Conservation (phyloP, 116 monocot genomes). For the Cymodocea nodosa region DNA sequence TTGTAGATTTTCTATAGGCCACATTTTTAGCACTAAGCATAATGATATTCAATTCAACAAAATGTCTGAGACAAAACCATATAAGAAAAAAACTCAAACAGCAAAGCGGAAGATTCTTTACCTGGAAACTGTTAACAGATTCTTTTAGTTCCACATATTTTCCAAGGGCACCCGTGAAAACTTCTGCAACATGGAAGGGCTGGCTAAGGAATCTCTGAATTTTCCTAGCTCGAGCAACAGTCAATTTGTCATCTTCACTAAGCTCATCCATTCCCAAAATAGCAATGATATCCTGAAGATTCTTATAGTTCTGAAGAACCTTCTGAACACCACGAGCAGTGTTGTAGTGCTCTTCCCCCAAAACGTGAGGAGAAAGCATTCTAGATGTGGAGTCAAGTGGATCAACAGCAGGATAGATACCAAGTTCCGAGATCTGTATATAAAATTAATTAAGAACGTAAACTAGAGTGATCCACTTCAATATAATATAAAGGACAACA, state of each 20-base stretch:
- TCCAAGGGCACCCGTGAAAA: conserved; percentile 80
- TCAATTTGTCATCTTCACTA: conserved; percentile 79
- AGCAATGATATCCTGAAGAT: conserved; percentile 86
- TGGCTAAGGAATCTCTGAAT: conserved; percentile 75
- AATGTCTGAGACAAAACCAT: too few species aligned
- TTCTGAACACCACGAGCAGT: conserved; percentile 84
- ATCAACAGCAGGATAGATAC: conserved; percentile 81
- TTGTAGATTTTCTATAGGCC: too few species aligned
- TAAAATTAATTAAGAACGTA: neutral
- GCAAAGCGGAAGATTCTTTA: too few species aligned
- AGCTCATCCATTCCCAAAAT: conserved; percentile 90
- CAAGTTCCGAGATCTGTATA: conserved; percentile 63
- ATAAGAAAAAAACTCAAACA: too few species aligned
- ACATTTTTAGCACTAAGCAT: too few species aligned
- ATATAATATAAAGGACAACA: neutral
- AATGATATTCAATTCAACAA: too few species aligned
- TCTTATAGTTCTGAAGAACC: conserved; percentile 89
- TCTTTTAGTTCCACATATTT: conserved; percentile 80
- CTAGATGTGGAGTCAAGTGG: conserved; percentile 85
- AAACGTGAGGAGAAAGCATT: conserved; percentile 79
- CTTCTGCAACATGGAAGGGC: conserved; percentile 86
- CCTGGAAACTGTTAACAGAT: conserved; percentile 73
- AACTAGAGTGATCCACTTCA: neutral
- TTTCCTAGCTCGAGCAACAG: conserved; percentile 77
- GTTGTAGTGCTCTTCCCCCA: conserved; percentile 74